Conservation (phyloP, 2,329 filamentous ascomycete genomes). For the Zarea fungicola region DNA sequence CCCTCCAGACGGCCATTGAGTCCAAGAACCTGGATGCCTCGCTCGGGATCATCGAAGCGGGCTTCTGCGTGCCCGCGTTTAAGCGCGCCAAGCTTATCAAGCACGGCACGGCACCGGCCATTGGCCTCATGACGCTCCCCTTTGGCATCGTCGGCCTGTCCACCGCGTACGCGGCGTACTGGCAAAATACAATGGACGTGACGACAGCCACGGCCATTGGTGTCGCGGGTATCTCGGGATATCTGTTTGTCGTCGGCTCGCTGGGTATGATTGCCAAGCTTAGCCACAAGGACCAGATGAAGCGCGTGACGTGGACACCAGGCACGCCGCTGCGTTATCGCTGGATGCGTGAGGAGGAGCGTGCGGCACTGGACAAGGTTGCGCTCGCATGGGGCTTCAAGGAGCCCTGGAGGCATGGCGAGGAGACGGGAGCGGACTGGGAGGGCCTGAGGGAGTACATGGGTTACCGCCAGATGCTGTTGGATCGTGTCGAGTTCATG, state of each 20-base stretch:
- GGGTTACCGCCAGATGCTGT: conserved; percentile 76
- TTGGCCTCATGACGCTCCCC: conserved; percentile 55
- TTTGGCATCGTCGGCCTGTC: conserved; percentile 66
- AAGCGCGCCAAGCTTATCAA: conserved; percentile 62
- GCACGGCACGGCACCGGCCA: conserved; percentile 55
- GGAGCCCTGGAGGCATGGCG: conserved; percentile 71
- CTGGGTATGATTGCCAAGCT: conserved; percentile 80
- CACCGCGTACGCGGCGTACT: conserved; percentile 39
- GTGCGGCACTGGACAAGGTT: conserved; percentile 78
- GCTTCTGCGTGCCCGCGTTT: conserved; percentile 63
- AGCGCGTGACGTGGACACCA: conserved; percentile 81
- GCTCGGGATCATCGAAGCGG: conserved; percentile 67
- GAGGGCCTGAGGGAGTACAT: conserved; percentile 78
- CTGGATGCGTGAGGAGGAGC: conserved; percentile 86
- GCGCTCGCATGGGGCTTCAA: conserved; percentile 90
- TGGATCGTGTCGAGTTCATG: conserved; percentile 88
- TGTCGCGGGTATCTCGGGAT: conserved; percentile 76
- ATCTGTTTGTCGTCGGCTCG: conserved; percentile 73
- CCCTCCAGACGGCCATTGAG: conserved; percentile 74
- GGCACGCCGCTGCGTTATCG: conserved; percentile 75
- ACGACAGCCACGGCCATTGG: conserved; percentile 69
- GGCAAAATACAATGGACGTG: conserved; percentile 68
- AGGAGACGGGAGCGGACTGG: conserved; percentile 91
- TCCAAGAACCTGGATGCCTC: conserved; percentile 73
- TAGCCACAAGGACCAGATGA: conserved; percentile 92